Evolutionary conservation across 768 basidiomycete genomes (phyloP), one percentile per base, ranked within the genome.

Genomic region (Tulasnella calospora): DNA sequence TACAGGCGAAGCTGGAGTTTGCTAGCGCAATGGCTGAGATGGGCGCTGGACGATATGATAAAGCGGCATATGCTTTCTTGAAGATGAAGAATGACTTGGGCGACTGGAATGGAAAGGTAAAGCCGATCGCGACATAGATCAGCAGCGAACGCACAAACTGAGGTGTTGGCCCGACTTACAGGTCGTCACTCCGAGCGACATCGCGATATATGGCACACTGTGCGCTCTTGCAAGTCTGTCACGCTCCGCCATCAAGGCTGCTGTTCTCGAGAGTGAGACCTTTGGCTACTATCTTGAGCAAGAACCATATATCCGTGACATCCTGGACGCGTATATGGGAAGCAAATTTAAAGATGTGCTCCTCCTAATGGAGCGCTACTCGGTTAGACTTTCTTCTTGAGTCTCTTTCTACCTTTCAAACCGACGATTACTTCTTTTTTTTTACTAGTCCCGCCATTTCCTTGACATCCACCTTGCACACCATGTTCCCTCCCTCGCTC

Each of bases 321-420:
- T 98, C 61, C 86, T 96, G 76, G 92, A 93, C 79, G 89, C 92
- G 2, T 98, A 95, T 85, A 91, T 96, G 87, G 88, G 88, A 78
- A 95, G 92, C 83, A 90, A 92, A 81, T 98, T 98, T 87, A 94
- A 92, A 82, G 89, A 87, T 7, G 93, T 93, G 10, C 88, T 96
- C 17, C 92, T 92, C 40, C 85, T 94, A 27, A 88, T 98, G 69
- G 87, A 89, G 12, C 87, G 88, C 78, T 90, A 92, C 82, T 93
- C 92, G 38, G 95, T 94, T 75, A 74, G 85, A 79, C 55, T 10
- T 27, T 40, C 61, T 33, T 15, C 7, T 36, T 35, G 17, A 2
- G 27, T 69, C 19, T 6, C 27, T 21, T n/a, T 33, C 33, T 41
- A 83, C 83, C 30, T 35, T 21, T 61, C 12, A 12, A 6, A 13